These are phyloP conservation scores for Paramecium sexaurelia DNA, from an alignment of 73 alveolate genomes.

Conservation along the genomic window DNA sequence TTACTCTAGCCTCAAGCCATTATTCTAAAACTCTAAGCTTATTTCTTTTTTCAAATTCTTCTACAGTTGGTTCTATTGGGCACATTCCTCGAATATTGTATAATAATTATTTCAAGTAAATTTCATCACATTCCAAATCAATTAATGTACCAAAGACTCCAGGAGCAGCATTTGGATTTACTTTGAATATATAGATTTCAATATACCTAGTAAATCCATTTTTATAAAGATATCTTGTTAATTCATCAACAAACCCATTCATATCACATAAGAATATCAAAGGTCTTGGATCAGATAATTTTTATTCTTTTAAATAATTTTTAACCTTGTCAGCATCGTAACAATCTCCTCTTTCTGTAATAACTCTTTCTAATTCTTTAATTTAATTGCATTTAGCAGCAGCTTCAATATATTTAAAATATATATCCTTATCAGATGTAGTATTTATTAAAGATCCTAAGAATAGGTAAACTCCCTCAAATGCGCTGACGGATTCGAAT, in stretches of 20 bases:
- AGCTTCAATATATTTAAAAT: slow-evolving; percentile 99
- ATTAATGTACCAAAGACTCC: slow-evolving; percentile 96
- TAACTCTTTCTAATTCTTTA: slow-evolving; percentile 98
- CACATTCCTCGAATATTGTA: slow-evolving; percentile 91
- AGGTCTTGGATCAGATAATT: slow-evolving; percentile 99
- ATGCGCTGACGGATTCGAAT: slow-evolving; percentile 91
- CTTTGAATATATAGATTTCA: slow-evolving; percentile 96
- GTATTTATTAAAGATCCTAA: slow-evolving; percentile 91
- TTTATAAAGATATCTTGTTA: slow-evolving; percentile 97
- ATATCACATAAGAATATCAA: slow-evolving; percentile 98
- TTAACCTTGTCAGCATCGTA: slow-evolving; percentile 98
- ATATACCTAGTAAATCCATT: slow-evolving; percentile 96
- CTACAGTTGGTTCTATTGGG: slow-evolving; percentile 95
- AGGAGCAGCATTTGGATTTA: slow-evolving; percentile 97
- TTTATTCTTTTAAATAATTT: slow-evolving; percentile 97
- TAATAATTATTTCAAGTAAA: slow-evolving; percentile 91
- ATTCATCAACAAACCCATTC: slow-evolving; percentile 98
- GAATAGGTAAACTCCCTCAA: slow-evolving; percentile 95
- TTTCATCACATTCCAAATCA: slow-evolving; percentile 97
- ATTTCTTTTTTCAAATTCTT: slow-evolving; percentile 95
- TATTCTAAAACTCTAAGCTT: slow-evolving; percentile 96
- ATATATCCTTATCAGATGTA: slow-evolving; percentile 97
- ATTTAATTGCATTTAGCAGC: slow-evolving; percentile 97
- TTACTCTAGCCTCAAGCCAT: slow-evolving; percentile 99
- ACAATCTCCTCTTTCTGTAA: slow-evolving; percentile 94